Base-by-base conservation (phyloP, 805 yeast genomes). In the Lipomyces sp. region DNA sequence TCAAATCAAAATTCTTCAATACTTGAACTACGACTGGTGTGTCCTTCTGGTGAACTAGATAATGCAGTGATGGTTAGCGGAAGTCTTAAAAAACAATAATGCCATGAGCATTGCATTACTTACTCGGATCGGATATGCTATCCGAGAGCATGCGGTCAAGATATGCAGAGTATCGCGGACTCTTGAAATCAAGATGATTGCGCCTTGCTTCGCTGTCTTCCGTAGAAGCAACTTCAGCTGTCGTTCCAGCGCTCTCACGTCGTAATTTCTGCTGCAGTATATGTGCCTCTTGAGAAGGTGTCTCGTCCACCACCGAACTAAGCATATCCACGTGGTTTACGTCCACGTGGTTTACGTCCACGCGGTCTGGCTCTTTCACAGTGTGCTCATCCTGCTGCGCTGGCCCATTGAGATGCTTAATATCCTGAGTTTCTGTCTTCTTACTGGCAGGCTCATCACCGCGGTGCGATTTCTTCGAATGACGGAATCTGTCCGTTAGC, bases 1-100 rank as follows among this genome's bases (percentile, higher is more conserved):
- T 57, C 45, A 68, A 43, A 39, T 71, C 75, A 49, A 71, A 71
- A 16, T 59, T 60, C 31, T 58, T 60, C 23, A 71, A 61, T 33
- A 72, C 45, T 39, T 62, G 60, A 19, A 68, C 69, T 10, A 63
- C 65, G 0, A 52, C 40, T 32, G 59, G 39, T n/a, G 61, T 33
- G 2, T 61, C 61, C 11, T 65, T 61, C 32, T 61, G 68, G 50
- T 70, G 73, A 22, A 68, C 63, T 44, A 70, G 69, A 16, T 5
- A 11, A 13, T 8, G 8, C n/a, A n/a, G 28, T 26, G 26, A 18
- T 10, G 36, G 28, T 31, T 5, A 5, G 39, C 35, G 13, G 35
- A 34, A 8, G 23, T 29, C 13, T 10, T n/a, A 23, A 19, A 24
- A 19, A n/a, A 31, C 11, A 28, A 32, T 11, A 31, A 31, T 8